Conservation (phyloP, 1,284 basidiomycete genomes). For the Malassezia arunalokei region DNA sequence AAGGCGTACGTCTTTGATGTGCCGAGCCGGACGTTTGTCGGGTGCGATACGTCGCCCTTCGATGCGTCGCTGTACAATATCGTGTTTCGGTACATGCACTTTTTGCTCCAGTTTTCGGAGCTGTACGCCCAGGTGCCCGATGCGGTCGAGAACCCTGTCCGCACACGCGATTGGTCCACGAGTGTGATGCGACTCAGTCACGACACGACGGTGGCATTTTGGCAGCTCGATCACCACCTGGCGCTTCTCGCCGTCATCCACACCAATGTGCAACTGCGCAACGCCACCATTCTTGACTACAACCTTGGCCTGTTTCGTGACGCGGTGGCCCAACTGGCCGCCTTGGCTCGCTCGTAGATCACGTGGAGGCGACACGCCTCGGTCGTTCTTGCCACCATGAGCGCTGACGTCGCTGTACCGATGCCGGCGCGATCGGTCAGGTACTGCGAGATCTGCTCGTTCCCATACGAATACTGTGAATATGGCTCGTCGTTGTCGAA, state of each 20-base stretch:
- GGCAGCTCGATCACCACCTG: conserved; percentile 64
- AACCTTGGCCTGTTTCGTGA: conserved; percentile 72
- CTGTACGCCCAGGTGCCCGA: conserved; percentile 59
- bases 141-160: neutral
- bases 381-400: conserved; percentile 5
- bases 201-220: conserved; percentile 70
- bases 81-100: conserved; percentile 79
- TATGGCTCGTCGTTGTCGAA: conserved; percentile 35
- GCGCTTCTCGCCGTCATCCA: conserved; percentile 71
- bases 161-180: neutral
- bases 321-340: conserved; percentile 48
- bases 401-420: neutral
- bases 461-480: conserved; percentile 44
- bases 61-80: conserved; percentile 75
- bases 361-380: neutral
- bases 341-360: conserved; percentile 13
- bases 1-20: conserved; percentile 89
- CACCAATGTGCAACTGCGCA: conserved; percentile 63
- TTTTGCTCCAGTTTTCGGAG: conserved; percentile 70
- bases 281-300: conserved; percentile 74
- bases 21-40: conserved; percentile 71
- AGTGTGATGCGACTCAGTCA: conserved; percentile 54
- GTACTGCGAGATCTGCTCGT: conserved; percentile 41
- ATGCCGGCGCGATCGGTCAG: conserved; percentile 21
- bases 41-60: conserved; percentile 81